Base-by-base conservation (phyloP, 2,329 filamentous ascomycete genomes). In the Hypoxylon sp. region DNA sequence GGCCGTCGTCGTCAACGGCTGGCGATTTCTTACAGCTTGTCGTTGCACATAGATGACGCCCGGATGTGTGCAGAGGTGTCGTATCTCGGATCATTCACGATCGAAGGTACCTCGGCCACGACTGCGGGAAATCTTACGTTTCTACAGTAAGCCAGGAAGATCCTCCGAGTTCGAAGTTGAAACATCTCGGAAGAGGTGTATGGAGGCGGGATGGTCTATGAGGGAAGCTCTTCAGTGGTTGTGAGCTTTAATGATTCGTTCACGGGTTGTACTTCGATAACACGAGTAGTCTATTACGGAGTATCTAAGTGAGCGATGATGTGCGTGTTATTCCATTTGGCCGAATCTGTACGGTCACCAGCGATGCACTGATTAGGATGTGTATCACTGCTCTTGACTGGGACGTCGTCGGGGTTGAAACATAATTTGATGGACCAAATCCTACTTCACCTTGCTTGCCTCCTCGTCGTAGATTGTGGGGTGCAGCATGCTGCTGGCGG, bases 191-290 rank as follows among this genome's bases (percentile, higher is more conserved):
- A 48, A 51, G 43, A 57, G 37, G 39, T 53, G 17, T 17, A 28
- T 7, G 37, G 37, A 41, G 37, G n/a, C n/a, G 8, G n/a, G 53
- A 24, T 62, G 62, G 44, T 48, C 24, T 48, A 19, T 26, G 44
- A 48, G 19, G 19, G 30, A 48, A n/a, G 19, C 26, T 51, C 24
- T 62, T 56, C 32, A 62, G 57, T 65, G 58, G 62, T 39, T 58
- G 50, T 32, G 15, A 51, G 17, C 10, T 44, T 13, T 28, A 49
- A 65, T 57, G 62, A 65, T 58, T 55, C 4, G 17, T 30, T 20
- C 17, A 26, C 37, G 15, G 44, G 54, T 53, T 43, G 30, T 57
- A 47, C 24, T 39, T 52, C 8, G 13, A 37, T 26, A 44, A 34
- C 4, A 51, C 15, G 46, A 51, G 20, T 43, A 28, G 19, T 53